Evolutionary conservation across 306 rosid species (phyloP), one percentile per base, ranked within the genome.

Genomic region (Cyclanthera cordifolia): DNA sequence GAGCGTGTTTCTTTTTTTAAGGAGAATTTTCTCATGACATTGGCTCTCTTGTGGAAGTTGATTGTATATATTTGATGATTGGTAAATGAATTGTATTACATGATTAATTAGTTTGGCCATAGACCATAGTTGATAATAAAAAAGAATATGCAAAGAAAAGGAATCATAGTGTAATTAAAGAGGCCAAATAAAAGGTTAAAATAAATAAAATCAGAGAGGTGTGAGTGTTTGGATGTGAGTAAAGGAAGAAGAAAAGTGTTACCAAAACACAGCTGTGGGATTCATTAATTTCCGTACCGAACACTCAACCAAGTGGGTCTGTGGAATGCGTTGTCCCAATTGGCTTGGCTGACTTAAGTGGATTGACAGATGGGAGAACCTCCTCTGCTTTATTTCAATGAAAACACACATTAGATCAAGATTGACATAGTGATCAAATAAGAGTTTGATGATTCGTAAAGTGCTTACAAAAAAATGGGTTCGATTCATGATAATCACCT

Each of bases 261-360:
- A 53, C 58, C 58, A 10, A 53, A 53, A 53, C 58, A 52, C 30
- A 53, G 58, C 58, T 53, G 58, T 21, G 58, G 30, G 67, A 60
- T 59, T 59, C 16, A 60, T 17, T 49, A 39, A 32, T 30, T 30
- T 60, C 67, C 67, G 49, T 60, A 59, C 25, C 16, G 32, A 59
- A 59, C 8, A 32, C 16, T 34, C 39, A 28, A 28, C 65, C n/a
- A 59, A 34, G n/a, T 8, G 25, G 23, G 67, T 32, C 23, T 10
- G 49, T 60, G 67, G 47, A 34, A 60, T 58, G 67, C 25, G 28
- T 60, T 60, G 67, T 19, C 65, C 65, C 65, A 58, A 58, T 58
- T 28, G 65, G 7, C 2, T 58, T 28, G 65, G 14, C 2, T 30
- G 7, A 57, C 45, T 23, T n/a, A 17, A 37, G 49, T 60, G 67